Base-by-base conservation (phyloP, 2,329 filamentous ascomycete genomes). In the Cordyceps javanica region DNA sequence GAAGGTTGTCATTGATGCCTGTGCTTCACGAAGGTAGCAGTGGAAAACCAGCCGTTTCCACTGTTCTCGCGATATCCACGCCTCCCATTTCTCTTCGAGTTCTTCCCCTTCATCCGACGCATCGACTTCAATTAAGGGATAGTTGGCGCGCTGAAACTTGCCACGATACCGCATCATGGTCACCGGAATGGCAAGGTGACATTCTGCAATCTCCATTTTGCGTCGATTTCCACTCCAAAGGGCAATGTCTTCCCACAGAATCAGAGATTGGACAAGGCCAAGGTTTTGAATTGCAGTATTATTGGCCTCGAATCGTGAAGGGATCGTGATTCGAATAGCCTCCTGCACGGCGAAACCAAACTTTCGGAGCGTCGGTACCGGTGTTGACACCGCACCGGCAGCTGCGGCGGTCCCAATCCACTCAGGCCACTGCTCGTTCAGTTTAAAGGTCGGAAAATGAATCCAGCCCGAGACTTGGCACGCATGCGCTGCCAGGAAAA, bases 21-120 rank as follows among this genome's bases (percentile, higher is more conserved):
- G 84, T 0, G 84, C 77, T 64, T 90, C 87, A 58, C 85, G 79
- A 5, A 86, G 70, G 62, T 87, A 87, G 14, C 82, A 73, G 65
- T 87, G 83, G 59, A 87, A 85, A 3, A 82, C 81, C 2, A 91
- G 79, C 36, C 81, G 79, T 66, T 89, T 88, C 72, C 82, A 88
- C 3, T 82, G 84, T 65, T 90, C 87, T 59, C 81, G 74, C 48
- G 82, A 75, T 14, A 82, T 77, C 87, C 87, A 90, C 25, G 71
- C 70, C 57, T 72, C 76, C 87, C 87, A 90, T 63, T 89, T 89
- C 3, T 75, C 71, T 58, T 88, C 79, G 0, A 91, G 70, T 2
- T 71, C 71, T 19, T 81, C 68, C 1, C 81, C 82, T 23, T 81
- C 73, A 57, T 89, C 86, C 1, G 78, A 76, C 0, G 76, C 65